Percentiles rank a stretch among this genome's conserved stretches.
Evolutionary conservation across 2,329 filamentous ascomycete species (phyloP).

Genomic region (Penicillium sp.): DNA sequence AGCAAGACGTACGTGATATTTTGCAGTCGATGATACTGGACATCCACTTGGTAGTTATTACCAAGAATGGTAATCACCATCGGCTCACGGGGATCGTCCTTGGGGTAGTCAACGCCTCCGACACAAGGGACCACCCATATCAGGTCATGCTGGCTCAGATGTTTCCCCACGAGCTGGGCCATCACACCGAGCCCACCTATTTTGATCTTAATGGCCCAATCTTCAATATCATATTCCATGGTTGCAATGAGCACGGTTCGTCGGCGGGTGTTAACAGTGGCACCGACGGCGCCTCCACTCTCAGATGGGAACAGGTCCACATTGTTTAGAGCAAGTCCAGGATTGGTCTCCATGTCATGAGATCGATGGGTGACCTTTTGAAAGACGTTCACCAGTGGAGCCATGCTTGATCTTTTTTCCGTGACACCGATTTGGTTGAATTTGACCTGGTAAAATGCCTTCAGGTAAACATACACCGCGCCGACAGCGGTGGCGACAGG

Average conservation of each 20-base stretch:
- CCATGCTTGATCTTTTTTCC: constrained; percentile 45
- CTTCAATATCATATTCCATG: constrained; percentile 72
- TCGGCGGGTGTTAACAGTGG: constrained; percentile 24
- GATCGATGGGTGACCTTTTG: constrained; percentile 33
- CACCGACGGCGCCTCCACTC: constrained; percentile 18
- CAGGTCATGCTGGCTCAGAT: constrained; percentile 63
- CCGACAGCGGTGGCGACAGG: constrained; percentile 53
- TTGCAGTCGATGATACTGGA: constrained; percentile 63
- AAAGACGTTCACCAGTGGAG: constrained; percentile 36
- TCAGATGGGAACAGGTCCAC: background rate
- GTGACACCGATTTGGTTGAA: constrained; percentile 60
- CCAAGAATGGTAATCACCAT: constrained; percentile 65
- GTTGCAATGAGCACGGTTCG: constrained; percentile 67
- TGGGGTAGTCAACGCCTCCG: constrained; percentile 64
- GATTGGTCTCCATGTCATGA: constrained; percentile 17
- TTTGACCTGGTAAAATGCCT: constrained; percentile 64
- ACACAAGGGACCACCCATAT: constrained; percentile 66
- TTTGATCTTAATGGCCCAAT: constrained; percentile 71
- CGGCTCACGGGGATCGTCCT: constrained; percentile 58
- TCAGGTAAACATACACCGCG: constrained; percentile 59
- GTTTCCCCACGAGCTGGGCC: constrained; percentile 69
- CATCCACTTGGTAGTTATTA: constrained; percentile 60
- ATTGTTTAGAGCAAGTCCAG: background rate
- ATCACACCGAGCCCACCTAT: constrained; percentile 71
- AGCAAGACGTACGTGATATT: constrained; percentile 70